Evolutionary conservation across 768 basidiomycete genomes (phyloP).

Genomic region (Psilocybe tampanensis): DNA sequence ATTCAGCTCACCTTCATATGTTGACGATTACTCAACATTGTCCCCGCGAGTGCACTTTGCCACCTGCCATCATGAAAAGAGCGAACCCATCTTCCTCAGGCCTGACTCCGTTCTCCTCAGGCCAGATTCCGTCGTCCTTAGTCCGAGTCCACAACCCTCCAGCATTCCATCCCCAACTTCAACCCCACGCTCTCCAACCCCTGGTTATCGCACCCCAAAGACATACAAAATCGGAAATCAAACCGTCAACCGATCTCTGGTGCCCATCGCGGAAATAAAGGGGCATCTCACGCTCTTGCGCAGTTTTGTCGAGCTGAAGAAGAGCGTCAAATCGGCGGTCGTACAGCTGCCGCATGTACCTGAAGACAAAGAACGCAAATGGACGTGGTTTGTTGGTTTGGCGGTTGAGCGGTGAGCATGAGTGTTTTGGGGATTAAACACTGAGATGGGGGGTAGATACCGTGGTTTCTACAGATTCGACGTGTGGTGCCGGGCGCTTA

Average conservation of each 20-base stretch:
- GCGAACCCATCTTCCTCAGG: too few species aligned
- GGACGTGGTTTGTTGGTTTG: slow-evolving; percentile 39
- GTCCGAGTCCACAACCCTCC: not conserved
- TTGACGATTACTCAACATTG: too few species aligned
- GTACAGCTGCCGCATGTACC: slow-evolving; percentile 17
- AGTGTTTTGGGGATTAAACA: not conserved
- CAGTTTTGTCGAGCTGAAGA: slow-evolving; percentile 32
- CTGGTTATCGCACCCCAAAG: not conserved
- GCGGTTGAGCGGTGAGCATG: slow-evolving; percentile 36
- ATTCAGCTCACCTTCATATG: too few species aligned
- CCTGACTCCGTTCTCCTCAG: too few species aligned
- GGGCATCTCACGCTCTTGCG: slow-evolving; percentile 36
- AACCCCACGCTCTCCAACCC: not conserved
- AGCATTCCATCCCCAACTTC: not conserved
- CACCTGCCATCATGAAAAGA: too few species aligned
- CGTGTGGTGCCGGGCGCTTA: slow-evolving; percentile 23
- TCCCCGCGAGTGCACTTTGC: too few species aligned
- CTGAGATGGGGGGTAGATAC: not conserved
- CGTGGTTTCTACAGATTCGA: slow-evolving; percentile 27
- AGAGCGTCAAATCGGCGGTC: slow-evolving; percentile 20
- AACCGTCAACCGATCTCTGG: not conserved
- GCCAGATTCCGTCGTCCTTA: not conserved
- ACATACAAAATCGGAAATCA: not conserved
- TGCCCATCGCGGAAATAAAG: slow-evolving; percentile 24
- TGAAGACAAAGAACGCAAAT: slow-evolving; percentile 26